Conservation (phyloP, 495 filamentous ascomycete species). For the Cenococcum geophilum region DNA sequence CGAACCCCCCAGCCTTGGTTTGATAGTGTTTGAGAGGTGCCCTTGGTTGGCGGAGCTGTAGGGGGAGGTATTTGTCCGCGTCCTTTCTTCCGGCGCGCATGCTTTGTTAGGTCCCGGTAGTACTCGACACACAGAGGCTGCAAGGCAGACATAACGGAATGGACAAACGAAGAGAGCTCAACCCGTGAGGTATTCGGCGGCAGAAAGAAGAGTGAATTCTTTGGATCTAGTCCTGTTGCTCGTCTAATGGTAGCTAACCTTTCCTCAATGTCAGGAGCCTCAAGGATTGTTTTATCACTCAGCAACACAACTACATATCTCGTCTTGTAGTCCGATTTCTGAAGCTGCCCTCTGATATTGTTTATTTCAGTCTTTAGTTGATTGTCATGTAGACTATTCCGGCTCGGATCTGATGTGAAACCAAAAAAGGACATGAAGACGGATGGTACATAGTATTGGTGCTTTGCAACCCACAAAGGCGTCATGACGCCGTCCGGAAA, state of each 20-base stretch:
- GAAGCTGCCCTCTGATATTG: constrained; percentile 57
- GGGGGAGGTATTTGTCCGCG: constrained; percentile 69
- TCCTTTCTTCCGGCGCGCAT: constrained; percentile 74
- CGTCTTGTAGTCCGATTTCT: constrained; percentile 63
- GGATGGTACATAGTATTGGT: constrained; percentile 73
- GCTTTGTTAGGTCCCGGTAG: constrained; percentile 85
- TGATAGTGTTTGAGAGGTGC: constrained; percentile 77
- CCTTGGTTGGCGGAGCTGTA: constrained; percentile 73
- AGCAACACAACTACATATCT: constrained; percentile 71
- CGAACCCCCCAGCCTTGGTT: constrained; percentile 81
- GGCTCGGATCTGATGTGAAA: constrained; percentile 61
- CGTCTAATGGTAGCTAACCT: constrained; percentile 67
- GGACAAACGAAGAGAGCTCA: constrained; percentile 58
- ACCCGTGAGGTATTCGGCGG: constrained; percentile 56
- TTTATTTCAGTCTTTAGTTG: constrained; percentile 85
- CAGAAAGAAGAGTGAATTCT: constrained; percentile 68
- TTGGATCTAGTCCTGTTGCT: constrained; percentile 71
- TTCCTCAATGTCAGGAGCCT: constrained; percentile 62
- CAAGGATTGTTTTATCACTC: constrained; percentile 57
- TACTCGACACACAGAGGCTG: constrained; percentile 67
- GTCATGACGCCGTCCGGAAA: constrained; percentile 85
- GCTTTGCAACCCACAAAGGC: constrained; percentile 74
- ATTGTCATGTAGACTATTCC: constrained; percentile 71
- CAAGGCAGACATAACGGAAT: constrained; percentile 53
- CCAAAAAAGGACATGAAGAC: constrained; percentile 70